Evolutionary conservation across 805 yeast genomes (phyloP).

Genomic region (Yarrowia divulgata): DNA sequence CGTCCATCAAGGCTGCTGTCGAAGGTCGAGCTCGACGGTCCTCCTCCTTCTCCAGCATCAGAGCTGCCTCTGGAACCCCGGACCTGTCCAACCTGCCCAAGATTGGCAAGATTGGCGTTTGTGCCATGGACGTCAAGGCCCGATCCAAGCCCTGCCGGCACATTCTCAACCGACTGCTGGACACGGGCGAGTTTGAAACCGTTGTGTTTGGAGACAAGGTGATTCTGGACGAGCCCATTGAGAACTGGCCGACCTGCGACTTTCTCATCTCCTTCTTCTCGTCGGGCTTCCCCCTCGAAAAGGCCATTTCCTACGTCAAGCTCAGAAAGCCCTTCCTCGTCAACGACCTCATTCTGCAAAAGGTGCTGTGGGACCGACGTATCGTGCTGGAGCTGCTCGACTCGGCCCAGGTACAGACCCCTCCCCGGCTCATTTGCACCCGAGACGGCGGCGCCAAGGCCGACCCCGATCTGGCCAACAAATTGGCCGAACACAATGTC

Average conservation of each 20-base stretch:
- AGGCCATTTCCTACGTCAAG: slow-evolving; percentile 89
- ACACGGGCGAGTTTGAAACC: slow-evolving; percentile 94
- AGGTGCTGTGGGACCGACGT: slow-evolving; percentile 96
- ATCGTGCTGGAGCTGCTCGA: slow-evolving; percentile 80
- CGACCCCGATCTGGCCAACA: slow-evolving; percentile 67
- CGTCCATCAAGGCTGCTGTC: slow-evolving; percentile 29
- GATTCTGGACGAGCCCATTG: slow-evolving; percentile 88
- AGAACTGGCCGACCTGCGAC: slow-evolving; percentile 99
- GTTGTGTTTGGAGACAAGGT: slow-evolving; percentile 97
- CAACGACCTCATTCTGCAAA: slow-evolving; percentile 90
- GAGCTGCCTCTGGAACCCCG: slow-evolving; percentile 37
- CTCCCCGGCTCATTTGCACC: slow-evolving; percentile 83
- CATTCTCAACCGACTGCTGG: slow-evolving; percentile 84
- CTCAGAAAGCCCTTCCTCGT: slow-evolving; percentile 88
- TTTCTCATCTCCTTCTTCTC: slow-evolving; percentile 91
- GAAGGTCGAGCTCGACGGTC: slow-evolving; percentile 27
- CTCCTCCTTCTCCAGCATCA: slow-evolving; percentile 16
- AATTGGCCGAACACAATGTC: slow-evolving; percentile 69
- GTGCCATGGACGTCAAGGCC: slow-evolving; percentile 98
- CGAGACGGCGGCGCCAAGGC: slow-evolving; percentile 97
- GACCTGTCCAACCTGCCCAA: slow-evolving; percentile 43
- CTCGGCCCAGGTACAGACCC: slow-evolving; percentile 86
- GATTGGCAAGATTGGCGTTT: slow-evolving; percentile 94
- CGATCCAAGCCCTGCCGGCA: slow-evolving; percentile 94
- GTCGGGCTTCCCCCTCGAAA: slow-evolving; percentile 94